These are phyloP conservation scores for Nemania sp. DNA, from an alignment of 2,329 filamentous ascomycete genomes.

Conservation along the genomic window DNA sequence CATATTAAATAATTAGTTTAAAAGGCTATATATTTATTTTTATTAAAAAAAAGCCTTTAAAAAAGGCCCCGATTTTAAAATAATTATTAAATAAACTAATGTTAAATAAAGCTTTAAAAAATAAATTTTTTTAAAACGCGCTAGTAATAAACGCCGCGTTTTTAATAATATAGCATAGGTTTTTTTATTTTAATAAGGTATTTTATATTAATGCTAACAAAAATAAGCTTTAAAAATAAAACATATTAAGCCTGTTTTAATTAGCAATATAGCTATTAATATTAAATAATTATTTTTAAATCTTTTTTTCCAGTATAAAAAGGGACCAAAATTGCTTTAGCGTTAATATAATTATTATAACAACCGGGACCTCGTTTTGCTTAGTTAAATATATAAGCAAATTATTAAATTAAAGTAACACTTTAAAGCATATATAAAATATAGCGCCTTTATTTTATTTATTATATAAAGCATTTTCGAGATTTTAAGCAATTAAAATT, in stretches of 20 bases:
- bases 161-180: not conserved
- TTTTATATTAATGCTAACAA: not conserved
- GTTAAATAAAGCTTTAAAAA: too few species aligned
- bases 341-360: not conserved
- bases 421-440: not conserved
- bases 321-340: not conserved
- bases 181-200: not conserved
- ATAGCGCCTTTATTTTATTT: not conserved
- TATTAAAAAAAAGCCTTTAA: too few species aligned
- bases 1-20: too few species aligned
- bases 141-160: not conserved
- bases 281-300: too few species aligned
- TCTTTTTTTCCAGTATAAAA: not conserved
- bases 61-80: not conserved
- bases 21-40: too few species aligned
- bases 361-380: not conserved
- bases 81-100: too few species aligned
- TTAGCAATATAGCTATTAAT: too few species aligned
- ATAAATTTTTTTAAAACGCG: too few species aligned
- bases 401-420: not conserved
- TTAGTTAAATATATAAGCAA: not conserved
- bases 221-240: too few species aligned
- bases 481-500: not conserved
- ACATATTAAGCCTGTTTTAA: too few species aligned
- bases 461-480: not conserved